Percentiles rank a stretch among this genome's conserved stretches.
Evolutionary conservation across 495 filamentous ascomycete species (phyloP).

Genomic region (Lasiosphaeris hirsuta): DNA sequence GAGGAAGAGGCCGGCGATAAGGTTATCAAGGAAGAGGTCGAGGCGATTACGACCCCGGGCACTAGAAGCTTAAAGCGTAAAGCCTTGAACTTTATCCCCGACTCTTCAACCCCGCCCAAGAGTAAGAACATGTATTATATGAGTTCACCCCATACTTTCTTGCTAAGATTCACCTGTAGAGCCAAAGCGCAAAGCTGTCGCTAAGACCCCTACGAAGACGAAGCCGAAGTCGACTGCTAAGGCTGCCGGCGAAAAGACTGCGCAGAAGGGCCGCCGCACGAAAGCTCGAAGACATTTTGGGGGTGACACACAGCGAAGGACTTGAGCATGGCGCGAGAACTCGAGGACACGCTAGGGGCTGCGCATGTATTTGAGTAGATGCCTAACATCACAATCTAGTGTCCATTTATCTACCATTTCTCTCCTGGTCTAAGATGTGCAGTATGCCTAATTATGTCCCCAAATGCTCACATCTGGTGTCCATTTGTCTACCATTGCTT

Average conservation of each 20-base stretch:
- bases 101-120: constrained; percentile 4
- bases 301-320: constrained; percentile 9
- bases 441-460: no score
- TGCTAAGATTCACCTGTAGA: constrained; percentile 6
- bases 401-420: no score
- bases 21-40: no score
- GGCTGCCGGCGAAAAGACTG: constrained; percentile 6
- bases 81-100: no score
- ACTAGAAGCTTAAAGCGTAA: background rate
- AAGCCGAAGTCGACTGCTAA: constrained; percentile 2
- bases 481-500: no score
- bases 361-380: background rate
- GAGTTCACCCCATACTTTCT: constrained; percentile 6
- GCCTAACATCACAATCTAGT: no score
- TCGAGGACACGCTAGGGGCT: constrained; percentile 8
- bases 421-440: no score
- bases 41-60: no score
- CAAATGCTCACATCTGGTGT: no score
- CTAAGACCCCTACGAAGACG: constrained; percentile 5
- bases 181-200: constrained; percentile 7
- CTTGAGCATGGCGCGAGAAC: constrained; percentile 11
- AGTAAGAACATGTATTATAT: constrained; percentile 7
- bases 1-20: no score
- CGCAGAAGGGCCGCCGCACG: constrained; percentile 9
- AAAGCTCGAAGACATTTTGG: constrained; percentile 10